phyloP scores from a whole-genome alignment of 1,284 basidiomycete genomes.

The Ceratobasidium sp. region DNA sequence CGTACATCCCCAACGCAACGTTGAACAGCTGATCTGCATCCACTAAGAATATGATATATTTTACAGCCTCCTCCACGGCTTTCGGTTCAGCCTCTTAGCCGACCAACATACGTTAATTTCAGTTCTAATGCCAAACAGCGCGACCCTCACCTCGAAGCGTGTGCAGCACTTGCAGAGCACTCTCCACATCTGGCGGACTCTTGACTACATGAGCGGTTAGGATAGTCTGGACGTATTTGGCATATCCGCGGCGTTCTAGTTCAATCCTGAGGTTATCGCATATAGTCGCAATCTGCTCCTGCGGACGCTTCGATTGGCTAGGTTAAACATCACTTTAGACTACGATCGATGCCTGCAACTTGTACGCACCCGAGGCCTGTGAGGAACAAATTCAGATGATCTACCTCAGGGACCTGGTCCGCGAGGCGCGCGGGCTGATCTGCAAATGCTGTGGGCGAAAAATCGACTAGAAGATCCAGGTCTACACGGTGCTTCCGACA shows the following conservation, averaged over 20 bases:
- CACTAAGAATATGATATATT: slow-evolving; percentile 98
- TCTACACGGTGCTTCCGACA: slow-evolving; percentile 96
- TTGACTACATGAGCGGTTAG: slow-evolving; percentile 94
- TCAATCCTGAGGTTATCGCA: slow-evolving; percentile 82
- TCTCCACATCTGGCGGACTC: slow-evolving; percentile 89
- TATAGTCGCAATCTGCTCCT: slow-evolving; percentile 69
- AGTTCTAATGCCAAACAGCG: slow-evolving; percentile 4
- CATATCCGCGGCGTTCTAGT: slow-evolving; percentile 74
- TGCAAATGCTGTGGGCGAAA: slow-evolving; percentile 75
- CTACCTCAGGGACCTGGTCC: slow-evolving; percentile 86
- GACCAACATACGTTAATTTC: background rate
- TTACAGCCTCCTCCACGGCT: slow-evolving; percentile 93
- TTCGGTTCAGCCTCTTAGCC: slow-evolving; percentile 69
- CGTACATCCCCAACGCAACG: slow-evolving; percentile 97
- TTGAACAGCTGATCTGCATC: slow-evolving; percentile 93
- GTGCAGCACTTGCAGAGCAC: slow-evolving; percentile 67
- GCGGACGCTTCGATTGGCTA: slow-evolving; percentile 65
- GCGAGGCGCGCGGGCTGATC: slow-evolving; percentile 71
- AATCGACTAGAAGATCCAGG: slow-evolving; percentile 85
- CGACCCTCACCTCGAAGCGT: slow-evolving; percentile 72
- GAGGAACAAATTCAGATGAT: slow-evolving; percentile 93
- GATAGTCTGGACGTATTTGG: slow-evolving; percentile 88
- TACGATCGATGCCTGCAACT: background rate
- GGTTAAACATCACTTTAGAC: background rate
- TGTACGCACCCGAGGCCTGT: slow-evolving; percentile 77